These are phyloP conservation scores for Pseudotsuga menziesii DNA, from an alignment of 75 land plant genomes.

Conservation along the genomic window DNA sequence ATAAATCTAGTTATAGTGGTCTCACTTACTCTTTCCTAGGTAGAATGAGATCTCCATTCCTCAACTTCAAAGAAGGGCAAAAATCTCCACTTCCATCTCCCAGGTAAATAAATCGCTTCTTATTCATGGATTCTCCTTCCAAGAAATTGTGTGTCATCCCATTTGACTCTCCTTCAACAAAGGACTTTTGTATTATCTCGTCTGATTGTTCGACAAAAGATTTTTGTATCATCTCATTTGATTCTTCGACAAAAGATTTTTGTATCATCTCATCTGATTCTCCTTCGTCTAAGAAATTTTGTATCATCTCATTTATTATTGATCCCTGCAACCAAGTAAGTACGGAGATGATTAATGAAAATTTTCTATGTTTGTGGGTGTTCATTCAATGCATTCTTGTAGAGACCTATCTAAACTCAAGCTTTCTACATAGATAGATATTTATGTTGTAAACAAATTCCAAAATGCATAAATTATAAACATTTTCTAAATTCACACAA, in stretches of 20 bases:
- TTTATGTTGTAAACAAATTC: too few species aligned
- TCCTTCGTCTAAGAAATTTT: background rate
- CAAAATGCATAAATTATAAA: too few species aligned
- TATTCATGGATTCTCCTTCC: background rate
- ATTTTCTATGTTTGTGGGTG: too few species aligned
- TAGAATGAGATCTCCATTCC: conserved; percentile 34
- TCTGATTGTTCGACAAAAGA: background rate
- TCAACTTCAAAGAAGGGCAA: conserved; percentile 45
- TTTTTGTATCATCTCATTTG: background rate
- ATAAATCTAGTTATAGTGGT: too few species aligned
- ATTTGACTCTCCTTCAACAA: background rate
- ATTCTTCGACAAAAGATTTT: background rate
- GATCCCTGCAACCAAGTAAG: background rate
- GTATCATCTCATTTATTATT: background rate
- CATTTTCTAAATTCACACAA: too few species aligned
- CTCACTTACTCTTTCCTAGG: conserved; percentile 38
- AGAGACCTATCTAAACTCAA: too few species aligned
- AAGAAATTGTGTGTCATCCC: background rate
- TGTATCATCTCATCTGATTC: background rate
- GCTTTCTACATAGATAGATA: too few species aligned
- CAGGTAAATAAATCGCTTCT: conserved; percentile 26
- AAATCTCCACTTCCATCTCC: conserved; percentile 54
- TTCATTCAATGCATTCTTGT: too few species aligned
- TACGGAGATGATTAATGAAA: too few species aligned
- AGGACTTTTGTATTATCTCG: background rate